These are phyloP conservation scores for Saccharomycopsis oosterbeekiorum DNA, from an alignment of 805 yeast species.

Conservation along the genomic window DNA sequence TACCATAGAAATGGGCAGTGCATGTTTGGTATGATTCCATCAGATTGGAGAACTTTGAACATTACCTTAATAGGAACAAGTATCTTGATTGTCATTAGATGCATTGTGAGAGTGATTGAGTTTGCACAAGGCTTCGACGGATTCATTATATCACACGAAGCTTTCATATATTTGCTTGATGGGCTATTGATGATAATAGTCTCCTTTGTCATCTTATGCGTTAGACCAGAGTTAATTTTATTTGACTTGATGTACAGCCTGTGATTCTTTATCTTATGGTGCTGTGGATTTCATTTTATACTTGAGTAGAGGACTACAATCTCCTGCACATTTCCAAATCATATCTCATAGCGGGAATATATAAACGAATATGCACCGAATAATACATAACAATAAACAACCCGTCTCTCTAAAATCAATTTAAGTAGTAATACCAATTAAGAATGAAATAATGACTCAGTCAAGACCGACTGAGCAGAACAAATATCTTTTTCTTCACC, in stretches of 20 bases:
- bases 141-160: constrained; percentile 23
- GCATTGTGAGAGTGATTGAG: constrained; percentile 26
- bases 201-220: background rate
- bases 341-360: too few relatives aligned
- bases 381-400: too few relatives aligned
- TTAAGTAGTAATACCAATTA: too few relatives aligned
- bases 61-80: constrained; percentile 15
- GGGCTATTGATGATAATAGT: constrained; percentile 24
- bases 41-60: constrained; percentile 19
- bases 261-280: too few relatives aligned
- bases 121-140: constrained; percentile 26
- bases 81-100: constrained; percentile 22
- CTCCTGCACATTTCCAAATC: too few relatives aligned
- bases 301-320: too few relatives aligned
- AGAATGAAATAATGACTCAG: too few relatives aligned
- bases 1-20: background rate
- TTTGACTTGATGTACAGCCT: background rate
- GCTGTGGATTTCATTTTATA: too few relatives aligned
- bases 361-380: too few relatives aligned
- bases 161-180: constrained; percentile 25
- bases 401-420: too few relatives aligned
- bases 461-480: too few relatives aligned
- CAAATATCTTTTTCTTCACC: too few relatives aligned
- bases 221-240: constrained; percentile 4
- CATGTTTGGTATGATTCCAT: background rate